Evolutionary conservation across 116 monocot genomes (phyloP), one percentile per base, ranked within the genome.

Genomic region (Dioscorea cayenensis): DNA sequence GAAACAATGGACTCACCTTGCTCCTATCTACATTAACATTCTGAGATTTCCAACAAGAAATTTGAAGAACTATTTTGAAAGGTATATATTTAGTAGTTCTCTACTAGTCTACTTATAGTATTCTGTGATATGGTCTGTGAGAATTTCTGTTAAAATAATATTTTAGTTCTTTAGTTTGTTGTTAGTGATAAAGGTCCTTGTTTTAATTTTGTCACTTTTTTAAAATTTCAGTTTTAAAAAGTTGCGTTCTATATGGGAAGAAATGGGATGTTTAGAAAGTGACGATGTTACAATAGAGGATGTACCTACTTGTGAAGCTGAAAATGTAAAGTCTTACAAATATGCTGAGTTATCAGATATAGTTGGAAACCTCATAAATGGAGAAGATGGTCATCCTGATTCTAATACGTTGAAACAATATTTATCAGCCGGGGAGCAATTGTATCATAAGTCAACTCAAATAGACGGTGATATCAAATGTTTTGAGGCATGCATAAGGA

Each of bases 11-110:
- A 77, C 51, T 77, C 72, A 38, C 20, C 75, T 97, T 58, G 88
- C 85, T 73, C 82, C 76, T 80, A 76, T 97, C 77, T 90, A 84
- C 62, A 76, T 97, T 51, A 81, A 64, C 66, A 81, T 83, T 63
- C 72, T 97, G 66, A 83, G 64, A 79, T 97, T 90, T 84, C 97
- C 97, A 69, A 86, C 93, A 51, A 93, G 81, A 73, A 88, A 79
- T 70, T 62, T 97, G 62, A 77, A 74, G 32, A 66, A 19, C 66
- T 97, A 97, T 77, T 90, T 84, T 71, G 73, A 83, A 36, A 90
- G 88, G 97, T 97, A 92, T 51, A 19, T 63, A 3, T 71, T 5
- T 36, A 19, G 37, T 51, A 64, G 43, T 43, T 43, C 43, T 10
- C 43, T 43, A 43, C 11, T 43, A 43, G 43, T 43, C 43, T 43